Base-by-base conservation (phyloP, 805 yeast species). In the Torulaspora franciscae region DNA sequence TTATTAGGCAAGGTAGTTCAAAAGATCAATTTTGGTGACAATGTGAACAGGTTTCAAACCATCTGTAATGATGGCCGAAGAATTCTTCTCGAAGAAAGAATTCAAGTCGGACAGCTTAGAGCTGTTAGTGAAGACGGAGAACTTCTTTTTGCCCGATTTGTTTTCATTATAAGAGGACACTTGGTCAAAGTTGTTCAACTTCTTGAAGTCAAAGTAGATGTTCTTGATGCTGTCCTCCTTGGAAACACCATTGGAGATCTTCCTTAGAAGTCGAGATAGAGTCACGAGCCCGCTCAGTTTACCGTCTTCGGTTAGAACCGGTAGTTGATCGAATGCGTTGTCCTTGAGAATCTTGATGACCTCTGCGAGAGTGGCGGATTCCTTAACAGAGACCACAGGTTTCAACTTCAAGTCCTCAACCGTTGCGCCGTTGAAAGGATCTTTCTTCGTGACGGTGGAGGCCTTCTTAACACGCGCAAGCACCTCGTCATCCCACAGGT, bases 1-100 rank as follows among this genome's bases (percentile, higher is more conserved):
- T 29, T 26, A 32, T 53, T 51, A 61, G 43, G 67, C 61, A 45
- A 70, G 62, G 53, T 69, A 72, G 48, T 83, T 76, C 57, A 86
- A 72, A 64, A 86, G 73, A 66, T 86, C 95, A 60, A 86, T 91
- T 73, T 86, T 86, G 48, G 95, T 86, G 46, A 85, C 95, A 48
- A 86, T 82, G 64, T 86, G 91, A 37, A 85, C 74, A 39, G 95
- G 93, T 59, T 76, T 81, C 59, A 75, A 71, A 32, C 81, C 80
- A 58, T 83, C 90, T 37, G 95, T 85, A 47, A 86, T 85, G 56
- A 86, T 77, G 29, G 93, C 95, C 53, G 85, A 80, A 9, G 95
- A 84, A 67, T 85, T 82, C 59, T 81, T 85, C 70, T 86, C 95
- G 57, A 86, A 86, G 68, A 86, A 86, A 59, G 75, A 75, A 71